Evolutionary conservation across 108 stramenopile species (phyloP).

Genomic region (Fragilariopsis cylindrus): DNA sequence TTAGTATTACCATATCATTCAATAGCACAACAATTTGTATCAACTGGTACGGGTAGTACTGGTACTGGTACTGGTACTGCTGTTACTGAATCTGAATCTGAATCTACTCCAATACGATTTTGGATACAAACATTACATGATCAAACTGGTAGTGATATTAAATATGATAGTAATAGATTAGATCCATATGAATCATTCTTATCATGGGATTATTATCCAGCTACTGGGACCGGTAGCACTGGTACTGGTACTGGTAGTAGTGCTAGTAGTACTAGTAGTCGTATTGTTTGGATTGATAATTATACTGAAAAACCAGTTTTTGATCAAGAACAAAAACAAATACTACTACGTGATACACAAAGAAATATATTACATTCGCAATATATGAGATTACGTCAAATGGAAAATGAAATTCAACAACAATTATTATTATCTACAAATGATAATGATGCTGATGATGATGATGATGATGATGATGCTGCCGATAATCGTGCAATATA

Average conservation of each 20-base stretch:
- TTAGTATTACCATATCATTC: neutral
- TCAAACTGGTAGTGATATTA: neutral
- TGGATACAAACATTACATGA: constrained; percentile 12
- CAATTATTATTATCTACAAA: neutral
- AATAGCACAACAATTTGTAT: neutral
- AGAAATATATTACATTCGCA: neutral
- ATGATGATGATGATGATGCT: neutral
- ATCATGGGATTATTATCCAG: constrained; percentile 10
- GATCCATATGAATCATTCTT: neutral
- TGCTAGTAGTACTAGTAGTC: no score
- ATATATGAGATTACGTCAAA: neutral
- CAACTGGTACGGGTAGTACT: neutral
- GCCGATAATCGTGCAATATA: neutral
- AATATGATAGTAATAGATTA: neutral
- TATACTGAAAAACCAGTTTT: no score
- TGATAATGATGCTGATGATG: neutral
- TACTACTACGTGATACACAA: neutral
- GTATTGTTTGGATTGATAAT: no score
- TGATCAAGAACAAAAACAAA: no score
- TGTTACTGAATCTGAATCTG: neutral
- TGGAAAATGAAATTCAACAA: neutral
- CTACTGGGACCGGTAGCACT: neutral
- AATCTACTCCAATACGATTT: neutral
- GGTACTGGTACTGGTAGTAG: no score
- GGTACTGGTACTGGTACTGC: neutral